phyloP scores from a whole-genome alignment of 192 early-diverging fungal species.

The Dissophora ornata region DNA sequence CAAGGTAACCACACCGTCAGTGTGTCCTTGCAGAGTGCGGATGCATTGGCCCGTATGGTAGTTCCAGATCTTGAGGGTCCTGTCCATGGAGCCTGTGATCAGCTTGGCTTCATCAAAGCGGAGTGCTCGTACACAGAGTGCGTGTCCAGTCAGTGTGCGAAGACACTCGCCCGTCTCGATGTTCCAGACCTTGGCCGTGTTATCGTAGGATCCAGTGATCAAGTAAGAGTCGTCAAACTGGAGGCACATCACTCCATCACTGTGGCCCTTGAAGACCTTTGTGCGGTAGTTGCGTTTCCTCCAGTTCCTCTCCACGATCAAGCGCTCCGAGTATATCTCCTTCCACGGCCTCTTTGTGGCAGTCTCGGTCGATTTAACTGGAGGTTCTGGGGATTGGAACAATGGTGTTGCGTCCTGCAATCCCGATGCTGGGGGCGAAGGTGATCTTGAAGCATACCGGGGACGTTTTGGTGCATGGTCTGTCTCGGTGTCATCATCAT shows the following conservation, averaged over 20 bases:
- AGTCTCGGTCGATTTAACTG: slow-evolving; percentile 17
- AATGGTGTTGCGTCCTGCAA: slow-evolving; percentile 7
- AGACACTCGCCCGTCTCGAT: slow-evolving; percentile 82
- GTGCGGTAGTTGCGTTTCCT: slow-evolving; percentile 78
- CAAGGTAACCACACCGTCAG: slow-evolving; percentile 82
- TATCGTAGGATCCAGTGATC: slow-evolving; percentile 91
- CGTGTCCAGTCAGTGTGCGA: slow-evolving; percentile 84
- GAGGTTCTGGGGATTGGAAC: slow-evolving; percentile 44
- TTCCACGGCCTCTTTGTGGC: slow-evolving; percentile 78
- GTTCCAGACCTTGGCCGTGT: slow-evolving; percentile 92
- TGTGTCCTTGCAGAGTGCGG: slow-evolving; percentile 80
- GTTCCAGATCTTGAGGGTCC: slow-evolving; percentile 93
- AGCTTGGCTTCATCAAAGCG: slow-evolving; percentile 96
- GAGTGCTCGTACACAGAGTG: slow-evolving; percentile 83
- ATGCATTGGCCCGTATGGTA: slow-evolving; percentile 89
- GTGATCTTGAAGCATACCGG: slow-evolving; percentile 17
- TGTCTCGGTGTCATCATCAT: slow-evolving; percentile 1
- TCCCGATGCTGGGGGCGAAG: slow-evolving; percentile 7
- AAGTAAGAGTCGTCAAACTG: slow-evolving; percentile 87
- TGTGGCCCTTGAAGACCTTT: slow-evolving; percentile 78
- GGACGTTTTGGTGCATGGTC: slow-evolving; percentile 26
- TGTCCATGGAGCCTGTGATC: slow-evolving; percentile 93
- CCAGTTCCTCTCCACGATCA: slow-evolving; percentile 95
- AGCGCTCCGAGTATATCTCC: slow-evolving; percentile 94
- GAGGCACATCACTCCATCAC: slow-evolving; percentile 89